Evolutionary conservation across 139 green algal species (phyloP), one percentile per base, ranked within the genome.

Genomic region (Closterium sp.): DNA sequence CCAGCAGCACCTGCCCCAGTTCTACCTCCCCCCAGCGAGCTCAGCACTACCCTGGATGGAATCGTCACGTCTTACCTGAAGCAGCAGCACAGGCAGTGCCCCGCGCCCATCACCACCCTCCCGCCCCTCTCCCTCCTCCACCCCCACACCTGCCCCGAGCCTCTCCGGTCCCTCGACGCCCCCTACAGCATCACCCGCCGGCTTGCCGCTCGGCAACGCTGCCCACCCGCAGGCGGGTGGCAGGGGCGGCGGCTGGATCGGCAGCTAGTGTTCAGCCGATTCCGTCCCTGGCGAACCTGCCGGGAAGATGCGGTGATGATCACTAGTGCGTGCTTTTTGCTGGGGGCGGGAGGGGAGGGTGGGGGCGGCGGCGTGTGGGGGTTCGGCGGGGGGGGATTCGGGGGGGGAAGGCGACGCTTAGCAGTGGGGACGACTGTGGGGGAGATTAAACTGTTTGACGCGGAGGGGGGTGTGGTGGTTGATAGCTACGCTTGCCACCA

Each of bases 61-160:
- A 97, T 98, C 5, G 93, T 98, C 0, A 96, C 95, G 88, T 88
- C 93, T 13, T 96, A 97, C 92, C 95, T 98, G 31, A 94, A 95
- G 92, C 95, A 97, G 85, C 96, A 97, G 95, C 97, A 97, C 94
- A 84, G 94, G 24, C 91, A 95, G 79, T 95, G 94, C n/a, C 85
- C 91, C 7, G 91, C 92, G 9, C 97, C 97, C 6, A 95, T 97
- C 11, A 95, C 96, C 32, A 94, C 95, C 17, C 94, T 97, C 73
- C 96, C 97, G 2, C 95, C 96, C 17, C 94, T 98, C 28, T 96
- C 95, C 21, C 84, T 96, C 87, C 85, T 95, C 17, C 91, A 94
- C 50, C 92, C 94, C 4, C 94, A 96, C 86, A 42, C 70, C 9
- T 96, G 94, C 88, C 94, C 92, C 21, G 50, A 94, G 70, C 92